Base-by-base conservation (phyloP, 768 basidiomycete genomes). In the Leccinellum luteum region DNA sequence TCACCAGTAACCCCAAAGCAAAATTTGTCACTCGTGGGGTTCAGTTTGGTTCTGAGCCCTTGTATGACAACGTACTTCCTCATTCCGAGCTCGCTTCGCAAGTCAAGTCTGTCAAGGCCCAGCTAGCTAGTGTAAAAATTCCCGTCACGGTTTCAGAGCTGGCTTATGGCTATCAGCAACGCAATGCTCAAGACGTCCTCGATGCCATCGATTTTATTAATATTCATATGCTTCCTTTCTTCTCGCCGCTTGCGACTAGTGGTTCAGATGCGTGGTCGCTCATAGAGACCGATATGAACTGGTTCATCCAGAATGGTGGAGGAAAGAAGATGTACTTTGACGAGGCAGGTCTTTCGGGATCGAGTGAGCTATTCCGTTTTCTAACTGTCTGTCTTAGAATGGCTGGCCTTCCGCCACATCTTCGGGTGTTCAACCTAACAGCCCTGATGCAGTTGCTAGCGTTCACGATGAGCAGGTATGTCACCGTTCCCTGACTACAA, bases 251-350 rank as follows among this genome's bases (percentile, higher is more conserved):
- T 21, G 64, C 61, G 21, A 62, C 55, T 31, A 61, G 61, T 82
- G 89, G 83, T 4, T 78, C 76, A 45, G 66, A 76, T 19, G 79
- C 87, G 1, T 89, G 88, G 87, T 81, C 86, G 1, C 73, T 85
- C 28, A 82, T 90, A 0, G 50, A 75, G 57, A 68, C 63, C 1
- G 87, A 90, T 66, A 66, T 89, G 54, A 69, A 87, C 58, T 90
- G 84, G 82, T 90, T 90, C 64, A 77, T 85, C 38, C 65, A 75
- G n/a, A 78, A 85, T 53, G 84, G 82, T 4, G 65, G 79, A 30
- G 83, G 81, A 12, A 90, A 90, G 76, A 90, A 91, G 72, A 87
- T 90, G 67, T 87, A 87, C 64, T 75, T 89, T 35, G 85, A 82
- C 62, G 80, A 91, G 79, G 89, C 84, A 43, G 34, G 76, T 54